These are phyloP conservation scores for Micromonas pusilla DNA, from an alignment of 139 green algal species.

Conservation along the genomic window DNA sequence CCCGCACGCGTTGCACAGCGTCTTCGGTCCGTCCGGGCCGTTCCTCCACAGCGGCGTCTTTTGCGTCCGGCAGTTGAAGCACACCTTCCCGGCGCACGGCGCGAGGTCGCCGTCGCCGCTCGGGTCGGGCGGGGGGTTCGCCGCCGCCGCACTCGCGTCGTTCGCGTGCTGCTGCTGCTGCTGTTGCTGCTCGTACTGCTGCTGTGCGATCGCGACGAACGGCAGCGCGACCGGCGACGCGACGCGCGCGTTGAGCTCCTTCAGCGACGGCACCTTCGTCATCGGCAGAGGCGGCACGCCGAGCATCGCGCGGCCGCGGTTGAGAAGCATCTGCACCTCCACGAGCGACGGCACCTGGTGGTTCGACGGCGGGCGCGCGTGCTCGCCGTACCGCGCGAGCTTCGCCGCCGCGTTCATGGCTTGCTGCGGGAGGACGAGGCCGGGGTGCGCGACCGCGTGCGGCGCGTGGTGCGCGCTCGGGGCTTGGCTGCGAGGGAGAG, in stretches of 20 bases:
- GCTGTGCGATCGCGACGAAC: neutral
- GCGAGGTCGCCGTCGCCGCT: neutral
- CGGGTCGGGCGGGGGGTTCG: too few relatives aligned
- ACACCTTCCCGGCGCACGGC: constrained; percentile 10
- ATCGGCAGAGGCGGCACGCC: neutral
- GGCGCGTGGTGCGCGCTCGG: too few relatives aligned
- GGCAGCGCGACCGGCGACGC: too few relatives aligned
- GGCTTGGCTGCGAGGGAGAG: too few relatives aligned
- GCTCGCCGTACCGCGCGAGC: too few relatives aligned
- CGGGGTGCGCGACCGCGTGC: too few relatives aligned
- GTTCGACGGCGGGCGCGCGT: neutral
- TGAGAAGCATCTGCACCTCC: neutral
- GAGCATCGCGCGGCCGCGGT: neutral
- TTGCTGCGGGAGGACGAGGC: too few relatives aligned
- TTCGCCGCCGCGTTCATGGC: neutral
- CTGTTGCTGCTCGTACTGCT: neutral
- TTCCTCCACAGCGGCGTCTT: constrained; percentile 50
- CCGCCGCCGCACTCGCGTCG: neutral
- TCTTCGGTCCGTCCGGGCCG: constrained; percentile 49
- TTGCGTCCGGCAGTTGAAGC: constrained; percentile 35
- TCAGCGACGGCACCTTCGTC: neutral
- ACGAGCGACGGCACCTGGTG: neutral
- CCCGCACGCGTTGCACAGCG: constrained; percentile 60
- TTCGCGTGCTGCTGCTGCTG: neutral
- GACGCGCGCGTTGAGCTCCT: neutral